phyloP scores from a whole-genome alignment of 1,284 basidiomycete genomes.

The Mycena sp. region DNA sequence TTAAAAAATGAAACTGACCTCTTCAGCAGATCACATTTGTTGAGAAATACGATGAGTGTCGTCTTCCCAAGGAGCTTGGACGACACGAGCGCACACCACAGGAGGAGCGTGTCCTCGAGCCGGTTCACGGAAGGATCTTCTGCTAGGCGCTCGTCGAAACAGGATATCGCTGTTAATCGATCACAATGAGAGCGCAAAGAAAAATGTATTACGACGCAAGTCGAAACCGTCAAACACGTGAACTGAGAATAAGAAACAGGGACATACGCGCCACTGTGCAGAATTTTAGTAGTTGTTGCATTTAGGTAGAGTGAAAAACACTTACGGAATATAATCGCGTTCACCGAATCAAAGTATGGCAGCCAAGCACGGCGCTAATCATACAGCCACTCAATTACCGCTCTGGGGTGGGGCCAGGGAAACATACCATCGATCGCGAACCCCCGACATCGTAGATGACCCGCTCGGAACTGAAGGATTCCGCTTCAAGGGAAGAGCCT shows the following conservation, averaged over 20 bases:
- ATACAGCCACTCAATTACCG: neutral
- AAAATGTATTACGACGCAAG: too few species aligned
- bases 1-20: conserved; percentile 9
- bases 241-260: too few species aligned
- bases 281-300: too few species aligned
- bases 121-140: conserved; percentile 76
- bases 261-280: too few species aligned
- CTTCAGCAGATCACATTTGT: conserved; percentile 29
- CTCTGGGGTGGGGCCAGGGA: too few species aligned
- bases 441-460: conserved; percentile 65
- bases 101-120: conserved; percentile 74
- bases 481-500: too few species aligned
- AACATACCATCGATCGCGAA: conserved; percentile 55
- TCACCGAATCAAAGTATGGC: conserved; percentile 67
- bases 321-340: conserved; percentile 75
- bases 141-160: conserved; percentile 75
- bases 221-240: conserved; percentile 10
- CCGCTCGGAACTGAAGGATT: conserved; percentile 52
- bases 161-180: conserved; percentile 59
- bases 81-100: conserved; percentile 74
- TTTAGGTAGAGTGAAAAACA: conserved; percentile 55
- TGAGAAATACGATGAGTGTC: conserved; percentile 50
- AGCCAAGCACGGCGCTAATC: conserved; percentile 64
- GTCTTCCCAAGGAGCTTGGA: conserved; percentile 68
- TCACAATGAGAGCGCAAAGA: too few species aligned